A percentile compares a stretch with the other conserved stretches of the same genome.
phyloP scores from a whole-genome alignment of 768 basidiomycete genomes.

The Fomitopsis serialis region DNA sequence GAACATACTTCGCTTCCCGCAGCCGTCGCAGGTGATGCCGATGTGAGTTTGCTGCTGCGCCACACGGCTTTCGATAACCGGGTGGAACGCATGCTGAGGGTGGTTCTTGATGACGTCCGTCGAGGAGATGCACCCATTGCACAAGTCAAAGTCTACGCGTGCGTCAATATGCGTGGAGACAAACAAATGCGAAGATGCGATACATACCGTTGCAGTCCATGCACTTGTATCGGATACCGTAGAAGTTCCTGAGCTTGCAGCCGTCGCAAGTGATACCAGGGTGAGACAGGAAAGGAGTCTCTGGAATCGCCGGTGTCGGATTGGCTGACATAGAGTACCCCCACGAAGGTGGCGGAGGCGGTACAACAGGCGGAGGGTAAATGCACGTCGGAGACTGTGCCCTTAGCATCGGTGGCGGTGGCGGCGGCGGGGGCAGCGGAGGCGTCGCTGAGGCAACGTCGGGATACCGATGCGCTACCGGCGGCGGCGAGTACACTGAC shows the following conservation, averaged over 20 bases:
- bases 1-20: conserved; percentile 40
- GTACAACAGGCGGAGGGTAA: conserved; percentile 1
- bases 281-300: background rate
- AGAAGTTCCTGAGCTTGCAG: conserved; percentile 11
- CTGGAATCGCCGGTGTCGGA: background rate
- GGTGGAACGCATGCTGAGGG: conserved; percentile 13
- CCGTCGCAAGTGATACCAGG: conserved; percentile 13
- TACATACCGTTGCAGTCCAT: conserved; percentile 15
- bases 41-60: conserved; percentile 30
- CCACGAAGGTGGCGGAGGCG: background rate
- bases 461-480: too few species aligned
- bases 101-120: conserved; percentile 8
- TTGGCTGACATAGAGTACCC: background rate
- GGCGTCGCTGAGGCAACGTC: background rate
- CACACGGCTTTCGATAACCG: conserved; percentile 5
- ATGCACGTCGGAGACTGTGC: background rate
- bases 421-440: background rate
- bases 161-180: too few species aligned
- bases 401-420: background rate
- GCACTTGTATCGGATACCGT: conserved; percentile 16
- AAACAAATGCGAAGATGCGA: background rate
- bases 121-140: conserved; percentile 12
- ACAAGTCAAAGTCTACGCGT: conserved; percentile 15
- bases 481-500: too few species aligned
- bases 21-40: conserved; percentile 64